Conservation (phyloP, 805 yeast species). For the Wickerhamomyces ciferrii region DNA sequence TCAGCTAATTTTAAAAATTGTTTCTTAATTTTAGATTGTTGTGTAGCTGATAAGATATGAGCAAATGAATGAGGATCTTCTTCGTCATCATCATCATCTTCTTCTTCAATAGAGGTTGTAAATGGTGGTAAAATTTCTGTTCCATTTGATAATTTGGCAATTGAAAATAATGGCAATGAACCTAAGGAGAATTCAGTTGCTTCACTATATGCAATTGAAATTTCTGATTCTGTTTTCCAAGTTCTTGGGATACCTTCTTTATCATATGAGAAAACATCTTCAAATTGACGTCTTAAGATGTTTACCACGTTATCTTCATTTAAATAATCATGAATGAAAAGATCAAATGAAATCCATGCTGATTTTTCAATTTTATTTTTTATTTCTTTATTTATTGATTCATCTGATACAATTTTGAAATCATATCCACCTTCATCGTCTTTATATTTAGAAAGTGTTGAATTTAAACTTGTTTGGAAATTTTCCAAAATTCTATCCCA, state of each 20-base stretch:
- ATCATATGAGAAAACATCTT: constrained; percentile 78
- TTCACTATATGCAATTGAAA: constrained; percentile 56
- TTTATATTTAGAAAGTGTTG: constrained; percentile 25
- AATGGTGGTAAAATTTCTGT: constrained; percentile 56
- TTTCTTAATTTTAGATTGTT: constrained; percentile 48
- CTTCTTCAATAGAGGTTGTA: constrained; percentile 32
- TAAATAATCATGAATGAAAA: constrained; percentile 53
- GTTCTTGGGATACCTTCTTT: constrained; percentile 75
- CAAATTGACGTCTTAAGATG: constrained; percentile 75
- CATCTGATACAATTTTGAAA: constrained; percentile 59
- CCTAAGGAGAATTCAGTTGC: constrained; percentile 56
- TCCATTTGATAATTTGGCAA: constrained; percentile 48
- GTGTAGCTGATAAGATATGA: constrained; percentile 49
- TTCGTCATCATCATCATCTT: constrained; percentile 34
- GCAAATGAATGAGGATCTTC: constrained; percentile 43
- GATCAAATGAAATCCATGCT: constrained; percentile 65
- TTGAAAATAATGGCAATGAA: constrained; percentile 49
- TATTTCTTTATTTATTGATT: constrained; percentile 35
- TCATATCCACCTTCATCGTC: constrained; percentile 35
- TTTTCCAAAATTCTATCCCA: constrained; percentile 56
- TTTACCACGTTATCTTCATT: constrained; percentile 61
- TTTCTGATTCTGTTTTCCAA: constrained; percentile 70
- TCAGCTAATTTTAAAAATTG: constrained; percentile 74
- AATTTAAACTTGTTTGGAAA: constrained; percentile 33
- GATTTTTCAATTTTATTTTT: constrained; percentile 38